Percentiles rank a stretch among this genome's conserved stretches.
Evolutionary conservation across 768 basidiomycete genomes (phyloP).

Genomic region (Kondoa malvinella): DNA sequence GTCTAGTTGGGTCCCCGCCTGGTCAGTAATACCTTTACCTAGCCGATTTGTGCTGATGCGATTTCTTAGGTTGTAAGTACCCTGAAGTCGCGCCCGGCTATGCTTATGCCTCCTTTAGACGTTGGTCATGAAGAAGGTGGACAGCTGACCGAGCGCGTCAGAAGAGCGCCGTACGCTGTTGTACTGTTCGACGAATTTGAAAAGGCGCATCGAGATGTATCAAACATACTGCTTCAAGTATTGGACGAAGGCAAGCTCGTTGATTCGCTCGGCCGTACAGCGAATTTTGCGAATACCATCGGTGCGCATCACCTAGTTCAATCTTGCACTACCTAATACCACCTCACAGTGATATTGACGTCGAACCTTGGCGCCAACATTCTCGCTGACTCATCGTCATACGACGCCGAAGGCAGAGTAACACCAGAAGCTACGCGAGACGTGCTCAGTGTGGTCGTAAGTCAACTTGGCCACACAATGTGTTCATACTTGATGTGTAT

Average conservation of each 20-base stretch:
- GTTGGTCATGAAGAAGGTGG: slow-evolving; percentile 74
- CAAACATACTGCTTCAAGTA: slow-evolving; percentile 32
- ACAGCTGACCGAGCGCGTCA: slow-evolving; percentile 28
- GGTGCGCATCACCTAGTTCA: not conserved
- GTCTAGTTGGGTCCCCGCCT: slow-evolving; percentile 49
- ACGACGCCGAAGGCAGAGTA: slow-evolving; percentile 14
- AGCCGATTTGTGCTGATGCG: too few species aligned
- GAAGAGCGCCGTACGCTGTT: slow-evolving; percentile 28
- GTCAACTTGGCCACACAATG: not conserved
- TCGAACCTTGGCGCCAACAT: slow-evolving; percentile 29
- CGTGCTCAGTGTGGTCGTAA: slow-evolving; percentile 12
- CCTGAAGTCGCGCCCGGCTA: not conserved
- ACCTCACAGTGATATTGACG: slow-evolving; percentile 14
- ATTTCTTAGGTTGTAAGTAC: too few species aligned
- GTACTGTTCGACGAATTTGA: slow-evolving; percentile 34
- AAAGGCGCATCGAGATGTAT: slow-evolving; percentile 31
- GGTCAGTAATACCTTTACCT: too few species aligned
- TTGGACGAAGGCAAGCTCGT: slow-evolving; percentile 33
- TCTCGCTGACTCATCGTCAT: slow-evolving; percentile 14
- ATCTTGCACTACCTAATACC: not conserved
- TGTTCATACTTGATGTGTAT: not conserved
- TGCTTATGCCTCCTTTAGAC: slow-evolving; percentile 48
- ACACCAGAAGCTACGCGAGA: slow-evolving; percentile 7
- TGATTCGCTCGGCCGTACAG: slow-evolving; percentile 30
- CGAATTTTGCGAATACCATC: slow-evolving; percentile 30